Base-by-base conservation (phyloP, 2,329 filamentous ascomycete species). In the Fusarium sp. region DNA sequence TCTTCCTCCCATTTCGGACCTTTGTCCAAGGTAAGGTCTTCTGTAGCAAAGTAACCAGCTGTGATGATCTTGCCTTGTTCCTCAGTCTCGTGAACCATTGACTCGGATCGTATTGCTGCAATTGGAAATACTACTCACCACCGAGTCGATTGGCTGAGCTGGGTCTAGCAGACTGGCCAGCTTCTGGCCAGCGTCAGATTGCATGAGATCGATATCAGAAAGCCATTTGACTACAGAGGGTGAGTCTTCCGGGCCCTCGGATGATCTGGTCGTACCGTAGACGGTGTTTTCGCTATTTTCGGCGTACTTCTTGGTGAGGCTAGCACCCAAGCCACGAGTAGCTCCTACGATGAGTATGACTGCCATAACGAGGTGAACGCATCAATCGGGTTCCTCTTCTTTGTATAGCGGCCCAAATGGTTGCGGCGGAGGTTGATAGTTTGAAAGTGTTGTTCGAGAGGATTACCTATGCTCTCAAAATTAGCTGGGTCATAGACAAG, bases 31-130 rank as follows among this genome's bases (percentile, higher is more conserved):
- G 76, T 78, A 66, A 93, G 90, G 69, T 90, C 87, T 76, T 94
- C 92, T 6, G 88, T 90, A 26, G 85, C 87, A 77, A 94, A 94
- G 80, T 91, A 90, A 13, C 92, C 92, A 0, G 92, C 92, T 6
- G 90, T 90, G 75, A 94, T 90, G 77, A 94, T 89, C 79, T 91
- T 67, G 63, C 22, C 42, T 57, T 67, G 44, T 81, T 61, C 35
- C 44, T 75, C 28, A 75, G 57, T 17, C 36, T 24, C 39, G 24
- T 49, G 26, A 52, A 31, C 35, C 36, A 35, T 47, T 54, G 13
- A 22, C 12, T 60, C 35, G 15, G 18, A 11, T 12, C 49, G 26
- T n/a, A 48, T 33, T 56, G 39, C 24, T 56, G 13, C 31, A 64
- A 22, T 28, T 13, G 36, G 24, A 42, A 38, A 39, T 51, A 48